phyloP scores from a whole-genome alignment of 805 yeast species.

The Candida bentonensis region DNA sequence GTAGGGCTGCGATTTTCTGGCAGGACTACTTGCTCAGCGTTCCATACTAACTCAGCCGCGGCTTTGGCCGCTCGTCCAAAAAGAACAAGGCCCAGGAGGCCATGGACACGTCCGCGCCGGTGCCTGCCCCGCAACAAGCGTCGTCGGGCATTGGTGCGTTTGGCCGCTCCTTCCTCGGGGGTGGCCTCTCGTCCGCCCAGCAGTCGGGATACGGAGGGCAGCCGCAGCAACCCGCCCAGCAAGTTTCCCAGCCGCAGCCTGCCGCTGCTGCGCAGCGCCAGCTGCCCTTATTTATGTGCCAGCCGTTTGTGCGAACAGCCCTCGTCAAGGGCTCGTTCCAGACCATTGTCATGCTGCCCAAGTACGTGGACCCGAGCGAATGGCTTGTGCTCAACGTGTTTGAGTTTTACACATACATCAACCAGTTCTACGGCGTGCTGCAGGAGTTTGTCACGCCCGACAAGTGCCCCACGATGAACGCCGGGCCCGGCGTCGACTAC shows the following conservation, averaged over 20 bases:
- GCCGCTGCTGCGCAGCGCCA: background rate
- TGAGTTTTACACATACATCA: slow-evolving; percentile 74
- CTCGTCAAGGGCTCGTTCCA: slow-evolving; percentile 92
- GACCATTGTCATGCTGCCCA: slow-evolving; percentile 89
- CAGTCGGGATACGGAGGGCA: background rate
- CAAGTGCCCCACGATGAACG: slow-evolving; percentile 85
- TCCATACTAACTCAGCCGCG: background rate
- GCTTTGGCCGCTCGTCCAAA: background rate
- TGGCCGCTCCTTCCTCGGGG: background rate
- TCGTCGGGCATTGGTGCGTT: background rate
- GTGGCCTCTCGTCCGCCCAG: background rate
- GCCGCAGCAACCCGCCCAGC: background rate
- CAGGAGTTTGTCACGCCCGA: slow-evolving; percentile 86
- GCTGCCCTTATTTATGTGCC: slow-evolving; percentile 63
- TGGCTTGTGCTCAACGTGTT: slow-evolving; percentile 92
- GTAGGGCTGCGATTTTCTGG: background rate
- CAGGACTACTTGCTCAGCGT: background rate
- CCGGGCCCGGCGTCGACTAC: slow-evolving; percentile 85
- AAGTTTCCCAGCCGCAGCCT: background rate
- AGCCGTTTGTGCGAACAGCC: slow-evolving; percentile 88
- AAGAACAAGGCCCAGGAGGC: background rate
- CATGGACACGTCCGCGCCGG: background rate
- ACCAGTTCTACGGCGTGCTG: slow-evolving; percentile 81
- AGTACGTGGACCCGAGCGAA: slow-evolving; percentile 85
- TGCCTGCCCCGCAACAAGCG: background rate